phyloP scores from a whole-genome alignment of 2,329 filamentous ascomycete genomes.

The Fusarium luffae region DNA sequence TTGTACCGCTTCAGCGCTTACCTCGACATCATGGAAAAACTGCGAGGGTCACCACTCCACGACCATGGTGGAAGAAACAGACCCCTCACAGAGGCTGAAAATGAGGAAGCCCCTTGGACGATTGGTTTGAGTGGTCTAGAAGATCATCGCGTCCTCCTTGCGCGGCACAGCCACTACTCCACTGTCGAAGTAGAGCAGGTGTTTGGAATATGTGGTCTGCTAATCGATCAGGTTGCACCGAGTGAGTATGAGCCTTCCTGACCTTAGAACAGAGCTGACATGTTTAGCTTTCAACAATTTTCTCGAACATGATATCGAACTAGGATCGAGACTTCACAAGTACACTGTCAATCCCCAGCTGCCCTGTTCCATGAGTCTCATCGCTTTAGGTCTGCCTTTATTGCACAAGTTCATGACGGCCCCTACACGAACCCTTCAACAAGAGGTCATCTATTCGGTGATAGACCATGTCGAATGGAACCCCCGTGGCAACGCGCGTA shows the following conservation, averaged over 20 bases:
- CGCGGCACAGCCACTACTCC: neutral
- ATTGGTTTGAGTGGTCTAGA: neutral
- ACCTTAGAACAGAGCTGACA: neutral
- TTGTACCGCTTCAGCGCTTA: slow-evolving; percentile 12
- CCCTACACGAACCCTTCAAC: neutral
- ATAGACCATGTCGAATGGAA: neutral
- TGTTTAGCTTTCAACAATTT: slow-evolving; percentile 13
- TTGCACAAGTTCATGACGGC: slow-evolving; percentile 14
- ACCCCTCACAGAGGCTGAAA: neutral
- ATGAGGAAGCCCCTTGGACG: neutral
- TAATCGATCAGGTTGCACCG: slow-evolving; percentile 2
- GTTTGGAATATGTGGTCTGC: neutral
- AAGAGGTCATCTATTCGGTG: neutral
- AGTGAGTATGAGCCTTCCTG: neutral
- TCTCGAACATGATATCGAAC: slow-evolving; percentile 12
- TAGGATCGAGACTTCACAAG: neutral
- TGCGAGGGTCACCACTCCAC: neutral
- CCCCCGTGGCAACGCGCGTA: neutral
- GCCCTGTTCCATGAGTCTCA: neutral
- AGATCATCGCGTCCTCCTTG: neutral
- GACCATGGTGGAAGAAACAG: neutral
- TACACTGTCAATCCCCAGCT: neutral
- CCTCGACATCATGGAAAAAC: neutral
- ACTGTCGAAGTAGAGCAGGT: slow-evolving; percentile 12
- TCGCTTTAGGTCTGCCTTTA: neutral